Percentiles rank a stretch among this genome's conserved stretches.
Evolutionary conservation across 192 early-diverging fungal genomes (phyloP).

Genomic region (Coemansia brasiliensis): DNA sequence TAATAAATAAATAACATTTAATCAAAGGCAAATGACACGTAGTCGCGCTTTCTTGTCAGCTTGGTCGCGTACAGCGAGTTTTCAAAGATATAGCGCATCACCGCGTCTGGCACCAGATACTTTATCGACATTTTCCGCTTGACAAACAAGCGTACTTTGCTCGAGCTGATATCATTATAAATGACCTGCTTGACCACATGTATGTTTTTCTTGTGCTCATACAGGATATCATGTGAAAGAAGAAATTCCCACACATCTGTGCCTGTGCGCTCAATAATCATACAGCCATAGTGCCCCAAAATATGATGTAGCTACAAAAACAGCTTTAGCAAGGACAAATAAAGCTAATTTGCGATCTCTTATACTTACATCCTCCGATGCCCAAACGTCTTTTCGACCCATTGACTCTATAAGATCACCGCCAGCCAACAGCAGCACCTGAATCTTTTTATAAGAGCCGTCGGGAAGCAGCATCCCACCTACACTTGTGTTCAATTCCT

Average conservation of each 20-base stretch:
- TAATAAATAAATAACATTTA: conserved; percentile 10
- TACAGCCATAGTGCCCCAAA: conserved; percentile 85
- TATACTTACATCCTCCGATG: conserved; percentile 66
- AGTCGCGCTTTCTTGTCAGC: conserved; percentile 56
- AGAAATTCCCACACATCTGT: conserved; percentile 92
- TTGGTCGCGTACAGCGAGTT: conserved; percentile 72
- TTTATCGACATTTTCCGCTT: conserved; percentile 92
- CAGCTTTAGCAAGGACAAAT: neutral
- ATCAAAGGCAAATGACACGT: conserved; percentile 56
- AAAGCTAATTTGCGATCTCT: neutral
- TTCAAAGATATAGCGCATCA: conserved; percentile 85
- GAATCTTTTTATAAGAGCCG: conserved; percentile 58
- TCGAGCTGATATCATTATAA: conserved; percentile 97
- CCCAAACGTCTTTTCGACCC: conserved; percentile 87
- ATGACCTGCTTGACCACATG: conserved; percentile 94
- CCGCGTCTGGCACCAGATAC: conserved; percentile 88
- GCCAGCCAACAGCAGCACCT: conserved; percentile 92
- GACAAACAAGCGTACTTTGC: conserved; percentile 93
- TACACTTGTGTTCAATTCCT: conserved; percentile 74
- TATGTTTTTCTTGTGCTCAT: conserved; percentile 86
- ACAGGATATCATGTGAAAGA: conserved; percentile 85
- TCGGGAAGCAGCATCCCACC: conserved; percentile 66
- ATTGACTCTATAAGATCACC: conserved; percentile 97
- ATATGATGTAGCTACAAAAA: conserved; percentile 74
- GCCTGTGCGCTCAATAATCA: conserved; percentile 94